Conservation (phyloP, 2,329 filamentous ascomycete species). For the Fusarium citri region DNA sequence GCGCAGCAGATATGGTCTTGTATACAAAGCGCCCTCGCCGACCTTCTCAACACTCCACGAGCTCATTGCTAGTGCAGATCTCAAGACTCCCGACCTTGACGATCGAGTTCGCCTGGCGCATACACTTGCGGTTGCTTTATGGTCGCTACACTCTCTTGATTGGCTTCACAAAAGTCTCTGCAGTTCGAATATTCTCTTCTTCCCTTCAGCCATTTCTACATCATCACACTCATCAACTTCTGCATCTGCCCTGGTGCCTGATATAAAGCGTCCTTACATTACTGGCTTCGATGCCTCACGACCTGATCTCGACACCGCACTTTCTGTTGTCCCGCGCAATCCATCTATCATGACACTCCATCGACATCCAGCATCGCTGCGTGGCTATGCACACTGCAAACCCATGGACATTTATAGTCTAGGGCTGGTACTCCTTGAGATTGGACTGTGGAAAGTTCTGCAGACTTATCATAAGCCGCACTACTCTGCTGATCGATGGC, state of each 20-base stretch:
- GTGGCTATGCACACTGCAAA: constrained; percentile 59
- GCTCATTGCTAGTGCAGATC: constrained; percentile 54
- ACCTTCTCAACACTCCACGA: constrained; percentile 54
- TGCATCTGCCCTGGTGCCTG: constrained; percentile 53
- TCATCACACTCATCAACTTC: constrained; percentile 49
- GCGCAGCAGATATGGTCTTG: constrained; percentile 56
- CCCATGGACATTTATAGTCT: constrained; percentile 65
- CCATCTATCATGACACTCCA: constrained; percentile 59
- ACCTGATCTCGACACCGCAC: constrained; percentile 62
- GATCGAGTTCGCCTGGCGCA: constrained; percentile 57
- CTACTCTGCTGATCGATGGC: constrained; percentile 57
- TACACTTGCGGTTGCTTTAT: constrained; percentile 58
- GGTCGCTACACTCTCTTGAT: constrained; percentile 65
- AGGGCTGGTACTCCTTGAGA: constrained; percentile 63
- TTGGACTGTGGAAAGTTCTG: constrained; percentile 61
- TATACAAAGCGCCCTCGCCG: constrained; percentile 54
- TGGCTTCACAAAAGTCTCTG: constrained; percentile 69
- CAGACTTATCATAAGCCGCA: constrained; percentile 56
- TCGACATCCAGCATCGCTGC: constrained; percentile 58
- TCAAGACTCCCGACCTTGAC: constrained; percentile 59
- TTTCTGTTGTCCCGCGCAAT: constrained; percentile 59
- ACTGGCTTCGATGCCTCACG: constrained; percentile 67
- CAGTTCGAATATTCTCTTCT: constrained; percentile 66
- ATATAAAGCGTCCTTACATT: constrained; percentile 59
- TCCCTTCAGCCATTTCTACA: constrained; percentile 56